Evolutionary conservation across 257 asterid genomes (phyloP).

Genomic region (Solanum peruvianum): DNA sequence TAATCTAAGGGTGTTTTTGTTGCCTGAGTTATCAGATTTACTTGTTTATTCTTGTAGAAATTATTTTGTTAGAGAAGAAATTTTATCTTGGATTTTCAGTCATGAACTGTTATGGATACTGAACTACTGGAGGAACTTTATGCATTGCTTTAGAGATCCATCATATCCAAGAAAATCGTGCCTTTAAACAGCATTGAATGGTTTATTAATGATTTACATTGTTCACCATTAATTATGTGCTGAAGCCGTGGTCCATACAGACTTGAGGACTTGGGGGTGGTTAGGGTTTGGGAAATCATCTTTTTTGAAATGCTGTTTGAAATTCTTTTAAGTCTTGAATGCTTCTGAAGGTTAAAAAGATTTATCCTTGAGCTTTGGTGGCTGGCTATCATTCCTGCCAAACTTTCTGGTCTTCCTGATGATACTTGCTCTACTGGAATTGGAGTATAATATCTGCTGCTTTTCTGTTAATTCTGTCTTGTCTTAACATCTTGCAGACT

Average conservation of each 20-base stretch:
- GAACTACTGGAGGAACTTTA: neutral
- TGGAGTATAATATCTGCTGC: neutral
- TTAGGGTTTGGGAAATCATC: neutral
- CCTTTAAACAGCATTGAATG: neutral
- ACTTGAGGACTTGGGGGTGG: neutral
- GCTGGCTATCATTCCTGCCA: neutral
- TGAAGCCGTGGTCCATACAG: neutral
- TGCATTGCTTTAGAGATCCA: neutral
- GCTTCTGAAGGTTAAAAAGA: neutral
- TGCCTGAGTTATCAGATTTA: neutral
- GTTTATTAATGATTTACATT: neutral
- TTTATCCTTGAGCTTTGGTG: neutral
- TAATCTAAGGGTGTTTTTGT: neutral
- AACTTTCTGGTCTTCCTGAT: neutral
- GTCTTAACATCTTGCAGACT: constrained; percentile 41
- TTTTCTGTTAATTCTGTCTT: neutral
- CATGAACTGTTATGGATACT: neutral
- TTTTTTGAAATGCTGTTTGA: neutral
- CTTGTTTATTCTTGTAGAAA: neutral
- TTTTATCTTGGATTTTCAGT: neutral
- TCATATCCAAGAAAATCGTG: neutral
- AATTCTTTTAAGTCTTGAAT: neutral
- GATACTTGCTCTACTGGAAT: neutral
- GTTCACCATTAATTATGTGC: neutral
- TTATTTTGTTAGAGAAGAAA: neutral